These are phyloP conservation scores for Ajuga reptans DNA, from an alignment of 305 asterid species.

Conservation along the genomic window DNA sequence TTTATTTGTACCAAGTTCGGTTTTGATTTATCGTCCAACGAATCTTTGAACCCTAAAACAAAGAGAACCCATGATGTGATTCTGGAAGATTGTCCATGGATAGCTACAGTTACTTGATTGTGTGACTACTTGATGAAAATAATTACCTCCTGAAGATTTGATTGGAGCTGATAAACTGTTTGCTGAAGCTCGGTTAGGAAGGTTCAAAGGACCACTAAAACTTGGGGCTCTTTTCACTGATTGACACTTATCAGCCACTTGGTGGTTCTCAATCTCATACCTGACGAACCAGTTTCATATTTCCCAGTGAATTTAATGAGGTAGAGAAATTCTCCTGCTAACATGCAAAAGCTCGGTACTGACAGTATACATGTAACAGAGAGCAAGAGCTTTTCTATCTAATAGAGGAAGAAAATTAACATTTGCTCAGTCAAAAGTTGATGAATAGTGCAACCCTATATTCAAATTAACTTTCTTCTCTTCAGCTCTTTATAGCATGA, in stretches of 20 bases:
- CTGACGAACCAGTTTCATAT: conserved; percentile 37
- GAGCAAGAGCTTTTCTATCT: conserved; percentile 5
- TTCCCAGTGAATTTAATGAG: conserved; percentile 8
- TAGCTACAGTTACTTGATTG: conserved; percentile 8
- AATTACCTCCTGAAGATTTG: conserved; percentile 95
- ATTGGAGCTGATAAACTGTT: conserved; percentile 99
- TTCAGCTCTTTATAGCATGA: not conserved
- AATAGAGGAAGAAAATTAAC: conserved; percentile 5
- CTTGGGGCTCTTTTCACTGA: conserved; percentile 78
- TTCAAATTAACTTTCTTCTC: not conserved
- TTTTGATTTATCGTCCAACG: conserved; percentile 84
- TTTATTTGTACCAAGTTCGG: conserved; percentile 87
- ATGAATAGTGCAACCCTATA: not conserved
- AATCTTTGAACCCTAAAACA: conserved; percentile 63
- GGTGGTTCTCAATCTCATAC: conserved; percentile 59
- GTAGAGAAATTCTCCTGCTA: conserved; percentile 8
- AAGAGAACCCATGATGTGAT: conserved; percentile 16
- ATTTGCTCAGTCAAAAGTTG: not conserved
- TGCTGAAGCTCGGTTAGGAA: conserved; percentile 95
- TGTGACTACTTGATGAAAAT: conserved; percentile 22
- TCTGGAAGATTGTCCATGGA: conserved; percentile 7
- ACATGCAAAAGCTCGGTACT: conserved; percentile 17
- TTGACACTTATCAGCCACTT: conserved; percentile 48
- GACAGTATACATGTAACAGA: not conserved
- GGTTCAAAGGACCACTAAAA: conserved; percentile 90